A percentile compares a stretch with the other conserved stretches of the same genome.
phyloP scores from a whole-genome alignment of 495 filamentous ascomycete genomes.

The Penicillium lagena region DNA sequence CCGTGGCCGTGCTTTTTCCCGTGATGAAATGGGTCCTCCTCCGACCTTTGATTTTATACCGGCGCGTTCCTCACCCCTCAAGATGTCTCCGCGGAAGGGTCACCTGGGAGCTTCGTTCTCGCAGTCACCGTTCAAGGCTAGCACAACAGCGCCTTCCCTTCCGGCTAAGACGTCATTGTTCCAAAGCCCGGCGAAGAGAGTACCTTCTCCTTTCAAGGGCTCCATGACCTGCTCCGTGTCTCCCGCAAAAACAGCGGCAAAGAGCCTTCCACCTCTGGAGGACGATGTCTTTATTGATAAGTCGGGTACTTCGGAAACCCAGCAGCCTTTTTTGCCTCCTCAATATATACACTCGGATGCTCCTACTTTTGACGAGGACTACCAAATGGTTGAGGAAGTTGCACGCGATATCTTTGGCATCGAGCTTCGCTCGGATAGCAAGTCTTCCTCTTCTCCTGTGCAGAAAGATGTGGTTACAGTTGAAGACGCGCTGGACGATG shows the following conservation, averaged over 20 bases:
- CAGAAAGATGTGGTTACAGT: not conserved
- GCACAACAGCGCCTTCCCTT: constrained; percentile 22
- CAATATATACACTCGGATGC: not conserved
- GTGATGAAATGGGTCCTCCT: constrained; percentile 5
- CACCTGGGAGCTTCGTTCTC: constrained; percentile 30
- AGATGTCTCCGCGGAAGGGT: constrained; percentile 39
- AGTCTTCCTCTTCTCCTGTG: constrained; percentile 4
- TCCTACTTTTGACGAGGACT: constrained; percentile 5
- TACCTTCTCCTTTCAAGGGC: constrained; percentile 32
- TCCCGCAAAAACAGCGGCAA: not conserved
- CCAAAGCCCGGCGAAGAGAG: constrained; percentile 37
- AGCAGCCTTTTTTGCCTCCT: no score
- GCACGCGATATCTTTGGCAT: constrained; percentile 22
- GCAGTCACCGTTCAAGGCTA: constrained; percentile 17
- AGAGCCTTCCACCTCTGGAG: not conserved
- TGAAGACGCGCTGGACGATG: constrained; percentile 1
- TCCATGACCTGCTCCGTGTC: constrained; percentile 13
- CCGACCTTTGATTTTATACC: constrained; percentile 24
- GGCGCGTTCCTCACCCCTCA: constrained; percentile 28
- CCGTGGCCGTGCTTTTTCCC: constrained; percentile 16
- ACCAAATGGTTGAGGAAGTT: constrained; percentile 20
- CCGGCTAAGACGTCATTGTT: constrained; percentile 29
- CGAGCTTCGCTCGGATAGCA: constrained; percentile 10
- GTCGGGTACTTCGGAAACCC: no score
- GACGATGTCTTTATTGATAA: no score